Percentiles rank a stretch among this genome's conserved stretches.
Conservation (phyloP, 2,329 filamentous ascomycete genomes). For the Leptoxyphium fumago region DNA sequence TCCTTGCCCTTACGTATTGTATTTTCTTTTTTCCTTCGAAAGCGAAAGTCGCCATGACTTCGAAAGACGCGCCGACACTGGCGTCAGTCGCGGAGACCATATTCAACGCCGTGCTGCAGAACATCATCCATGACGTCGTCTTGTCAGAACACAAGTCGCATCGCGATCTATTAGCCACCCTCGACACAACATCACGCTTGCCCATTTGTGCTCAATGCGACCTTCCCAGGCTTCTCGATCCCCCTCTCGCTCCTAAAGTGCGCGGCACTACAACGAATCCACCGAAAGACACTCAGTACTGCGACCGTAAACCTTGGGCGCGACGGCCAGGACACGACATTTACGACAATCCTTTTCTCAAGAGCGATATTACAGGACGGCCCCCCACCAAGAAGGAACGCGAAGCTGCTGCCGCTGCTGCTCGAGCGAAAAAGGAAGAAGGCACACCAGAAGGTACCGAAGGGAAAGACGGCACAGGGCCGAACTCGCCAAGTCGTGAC, state of each 20-base stretch:
- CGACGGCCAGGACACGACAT: conserved; percentile 65
- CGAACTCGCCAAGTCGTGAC: conserved; percentile 8
- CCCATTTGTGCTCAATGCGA: conserved; percentile 62
- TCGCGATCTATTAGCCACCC: conserved; percentile 60
- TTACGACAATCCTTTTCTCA: conserved; percentile 68
- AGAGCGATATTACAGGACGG: conserved; percentile 41
- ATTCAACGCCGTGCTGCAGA: conserved; percentile 41
- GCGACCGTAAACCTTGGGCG: conserved; percentile 65
- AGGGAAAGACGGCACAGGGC: conserved; percentile 18
- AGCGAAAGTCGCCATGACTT: not conserved
- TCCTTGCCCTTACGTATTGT: too few species aligned
- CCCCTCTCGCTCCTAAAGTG: conserved; percentile 39
- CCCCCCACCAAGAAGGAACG: conserved; percentile 59
- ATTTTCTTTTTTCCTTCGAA: too few species aligned
- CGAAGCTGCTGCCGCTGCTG: conserved; percentile 45
- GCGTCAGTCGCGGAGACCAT: not conserved
- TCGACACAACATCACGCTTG: conserved; percentile 55
- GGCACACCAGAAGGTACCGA: conserved; percentile 31
- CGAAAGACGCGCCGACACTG: not conserved
- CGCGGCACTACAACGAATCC: conserved; percentile 23
- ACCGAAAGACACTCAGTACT: conserved; percentile 44
- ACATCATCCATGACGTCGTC: conserved; percentile 60
- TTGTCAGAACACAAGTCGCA: conserved; percentile 64
- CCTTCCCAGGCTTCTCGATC: conserved; percentile 57
- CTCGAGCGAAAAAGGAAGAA: conserved; percentile 29